Conservation (phyloP, 371 early-diverging fungal genomes). For the Circinella umbellata region DNA sequence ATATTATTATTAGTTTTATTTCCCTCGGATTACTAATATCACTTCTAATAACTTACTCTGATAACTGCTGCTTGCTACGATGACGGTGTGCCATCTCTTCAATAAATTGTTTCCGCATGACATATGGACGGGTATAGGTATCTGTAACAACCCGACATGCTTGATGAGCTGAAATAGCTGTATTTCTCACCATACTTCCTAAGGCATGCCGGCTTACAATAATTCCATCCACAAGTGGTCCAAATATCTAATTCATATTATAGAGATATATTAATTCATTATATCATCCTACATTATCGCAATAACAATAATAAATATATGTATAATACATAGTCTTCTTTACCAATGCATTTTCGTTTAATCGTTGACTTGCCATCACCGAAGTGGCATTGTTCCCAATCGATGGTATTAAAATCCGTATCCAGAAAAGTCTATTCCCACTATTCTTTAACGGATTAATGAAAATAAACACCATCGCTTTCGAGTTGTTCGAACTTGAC, state of each 20-base stretch:
- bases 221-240: slow-evolving; percentile 77
- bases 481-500: slow-evolving; percentile 26
- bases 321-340: not conserved
- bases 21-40: not conserved
- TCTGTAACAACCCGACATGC: slow-evolving; percentile 64
- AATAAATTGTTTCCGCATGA: slow-evolving; percentile 61
- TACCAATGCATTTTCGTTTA: slow-evolving; percentile 55
- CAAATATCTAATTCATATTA: slow-evolving; percentile 52
- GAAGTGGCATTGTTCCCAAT: slow-evolving; percentile 30
- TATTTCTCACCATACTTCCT: slow-evolving; percentile 71
- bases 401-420: slow-evolving; percentile 50
- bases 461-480: slow-evolving; percentile 57
- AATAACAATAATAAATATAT: too few species aligned
- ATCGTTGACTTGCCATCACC: slow-evolving; percentile 41
- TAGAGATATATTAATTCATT: too few species aligned
- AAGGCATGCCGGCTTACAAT: slow-evolving; percentile 71
- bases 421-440: slow-evolving; percentile 60
- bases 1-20: too few species aligned
- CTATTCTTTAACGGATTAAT: slow-evolving; percentile 59
- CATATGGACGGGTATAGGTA: slow-evolving; percentile 60
- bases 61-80: slow-evolving; percentile 47
- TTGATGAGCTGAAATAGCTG: slow-evolving; percentile 72
- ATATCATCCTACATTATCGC: too few species aligned
- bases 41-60: slow-evolving; percentile 43
- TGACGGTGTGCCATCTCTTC: slow-evolving; percentile 62